Percentiles rank a stretch among this genome's conserved stretches.
phyloP scores from a whole-genome alignment of 2,329 filamentous ascomycete species.

The Corynespora cassiicola region DNA sequence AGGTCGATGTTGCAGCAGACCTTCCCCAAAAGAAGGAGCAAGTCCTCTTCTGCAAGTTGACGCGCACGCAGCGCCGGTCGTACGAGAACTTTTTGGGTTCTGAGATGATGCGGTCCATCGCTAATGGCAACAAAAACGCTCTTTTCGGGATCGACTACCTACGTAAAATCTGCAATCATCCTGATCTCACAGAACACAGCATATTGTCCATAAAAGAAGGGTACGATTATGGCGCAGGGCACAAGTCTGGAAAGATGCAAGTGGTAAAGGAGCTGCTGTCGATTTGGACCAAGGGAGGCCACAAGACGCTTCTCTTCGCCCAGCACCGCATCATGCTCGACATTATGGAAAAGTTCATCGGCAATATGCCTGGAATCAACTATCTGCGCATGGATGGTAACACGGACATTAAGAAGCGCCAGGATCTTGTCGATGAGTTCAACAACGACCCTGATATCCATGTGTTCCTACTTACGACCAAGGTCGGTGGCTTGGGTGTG shows the following conservation, averaged over 20 bases:
- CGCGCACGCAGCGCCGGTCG: conserved; percentile 75
- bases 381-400: conserved; percentile 93
- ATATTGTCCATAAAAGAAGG: conserved; percentile 63
- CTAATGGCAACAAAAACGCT: conserved; percentile 76
- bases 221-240: conserved; percentile 78
- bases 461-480: conserved; percentile 92
- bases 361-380: conserved; percentile 70
- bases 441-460: conserved; percentile 81
- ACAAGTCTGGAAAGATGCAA: conserved; percentile 93
- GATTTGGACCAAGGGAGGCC: conserved; percentile 89
- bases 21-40: conserved; percentile 95
- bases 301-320: conserved; percentile 92
- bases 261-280: conserved; percentile 87
- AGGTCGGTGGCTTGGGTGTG: conserved; percentile 90
- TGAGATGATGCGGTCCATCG: conserved; percentile 83
- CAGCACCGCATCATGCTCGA: conserved; percentile 96
- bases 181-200: conserved; percentile 80
- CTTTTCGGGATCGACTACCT: conserved; percentile 90
- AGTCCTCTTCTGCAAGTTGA: conserved; percentile 94
- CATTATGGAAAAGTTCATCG: conserved; percentile 84
- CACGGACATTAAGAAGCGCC: conserved; percentile 87
- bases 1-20: conserved; percentile 91
- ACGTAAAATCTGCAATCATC: conserved; percentile 97
- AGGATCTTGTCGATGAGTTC: conserved; percentile 89
- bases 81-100: conserved; percentile 85